These are phyloP conservation scores for Scheffersomyces quercinus DNA, from an alignment of 1,139 yeast species.

Conservation along the genomic window DNA sequence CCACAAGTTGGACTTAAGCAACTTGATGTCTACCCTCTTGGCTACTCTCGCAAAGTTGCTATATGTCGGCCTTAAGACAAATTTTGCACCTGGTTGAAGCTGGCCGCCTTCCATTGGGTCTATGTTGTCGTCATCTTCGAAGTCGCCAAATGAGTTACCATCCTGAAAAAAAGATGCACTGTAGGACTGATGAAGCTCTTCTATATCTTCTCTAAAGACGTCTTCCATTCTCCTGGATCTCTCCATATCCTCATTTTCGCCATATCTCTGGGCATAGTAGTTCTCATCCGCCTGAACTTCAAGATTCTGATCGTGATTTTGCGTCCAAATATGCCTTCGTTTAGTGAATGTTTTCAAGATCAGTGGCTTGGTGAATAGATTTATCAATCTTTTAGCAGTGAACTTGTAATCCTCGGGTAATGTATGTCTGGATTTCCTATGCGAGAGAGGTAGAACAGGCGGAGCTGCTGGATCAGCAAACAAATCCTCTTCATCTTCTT, in stretches of 20 bases:
- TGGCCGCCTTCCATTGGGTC: background rate
- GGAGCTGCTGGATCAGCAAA: conserved; percentile 3
- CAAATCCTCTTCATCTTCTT: conserved; percentile 6
- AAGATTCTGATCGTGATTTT: background rate
- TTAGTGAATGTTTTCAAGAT: conserved; percentile 4
- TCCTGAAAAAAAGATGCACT: conserved; percentile 12
- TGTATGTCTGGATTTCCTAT: background rate
- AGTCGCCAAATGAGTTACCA: background rate
- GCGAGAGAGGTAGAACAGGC: background rate
- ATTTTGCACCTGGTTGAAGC: background rate
- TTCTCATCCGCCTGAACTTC: conserved; percentile 9
- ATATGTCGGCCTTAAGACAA: background rate
- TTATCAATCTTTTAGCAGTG: conserved; percentile 1
- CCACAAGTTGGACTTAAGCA: conserved; percentile 9
- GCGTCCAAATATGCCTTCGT: conserved; percentile 1
- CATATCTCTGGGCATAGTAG: conserved; percentile 11
- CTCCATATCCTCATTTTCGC: conserved; percentile 10
- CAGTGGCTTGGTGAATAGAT: conserved; percentile 1
- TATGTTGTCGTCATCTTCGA: background rate
- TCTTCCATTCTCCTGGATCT: conserved; percentile 15
- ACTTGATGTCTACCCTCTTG: conserved; percentile 1
- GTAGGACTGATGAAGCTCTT: conserved; percentile 15
- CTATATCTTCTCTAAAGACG: conserved; percentile 16
- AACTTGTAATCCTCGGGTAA: conserved; percentile 1
- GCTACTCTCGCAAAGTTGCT: background rate